Base-by-base conservation (phyloP, 257 asterid species). In the Solanum okadae region DNA sequence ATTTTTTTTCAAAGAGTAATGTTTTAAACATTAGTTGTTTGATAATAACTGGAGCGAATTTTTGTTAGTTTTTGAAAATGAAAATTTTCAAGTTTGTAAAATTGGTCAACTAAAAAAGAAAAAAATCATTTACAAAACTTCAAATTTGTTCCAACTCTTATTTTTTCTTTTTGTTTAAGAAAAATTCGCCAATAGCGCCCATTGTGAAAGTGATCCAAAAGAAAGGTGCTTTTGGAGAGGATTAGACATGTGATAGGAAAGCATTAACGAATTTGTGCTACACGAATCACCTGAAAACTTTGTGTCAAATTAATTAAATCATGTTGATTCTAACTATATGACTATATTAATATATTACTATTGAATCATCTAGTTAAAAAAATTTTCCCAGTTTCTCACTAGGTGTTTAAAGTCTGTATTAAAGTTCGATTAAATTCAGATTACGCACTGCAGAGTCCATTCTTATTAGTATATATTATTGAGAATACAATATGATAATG, bases 321-420 rank as follows among this genome's bases (percentile, higher is more conserved):
- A 77, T 23, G 59, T 76, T n/a, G 8, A 3, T 23, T 35, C 29
- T 9, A 61, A 0, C 67, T 59, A 59, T 61, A 61, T 8, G 11
- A 22, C 67, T 20, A 59, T 61, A 61, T 23, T 9, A 23, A 59
- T 8, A 34, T 46, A 5, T 49, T 49, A 49, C 22, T 14, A 49
- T 5, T 14, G 20, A 49, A 49, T 49, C 59, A 49, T 1, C 59
- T 49, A 49, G 3, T 49, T 49, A 27, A 27, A 27, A 27, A 27
- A 27, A 27, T 12, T 12, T 12, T 13, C 0, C 2, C 18, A 6
- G 1, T 42, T 42, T 42, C 49, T 42, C 15, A 11, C 2, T 0
- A 5, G 8, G 20, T 5, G 3, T 46, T 46, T 4, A 1, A 0
- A 15, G 8, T 0, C 0, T 49, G 1, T 49, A 15, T 49, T 2